These are phyloP conservation scores for Rhizopus arrhizus DNA, from an alignment of 371 early-diverging fungal genomes.

Conservation along the genomic window DNA sequence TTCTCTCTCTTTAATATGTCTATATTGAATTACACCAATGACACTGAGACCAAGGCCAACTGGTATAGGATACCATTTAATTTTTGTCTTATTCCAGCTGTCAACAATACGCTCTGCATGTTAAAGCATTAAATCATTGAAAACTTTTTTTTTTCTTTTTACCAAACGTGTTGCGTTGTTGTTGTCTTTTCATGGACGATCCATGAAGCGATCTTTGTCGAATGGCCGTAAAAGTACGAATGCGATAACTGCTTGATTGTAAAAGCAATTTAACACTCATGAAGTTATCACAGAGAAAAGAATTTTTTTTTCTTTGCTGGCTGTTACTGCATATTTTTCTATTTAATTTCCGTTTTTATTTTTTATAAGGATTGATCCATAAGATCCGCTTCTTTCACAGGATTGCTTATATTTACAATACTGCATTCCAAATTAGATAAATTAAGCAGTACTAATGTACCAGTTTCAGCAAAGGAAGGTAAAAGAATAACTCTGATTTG, in stretches of 20 bases:
- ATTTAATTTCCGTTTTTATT: conserved; percentile 2
- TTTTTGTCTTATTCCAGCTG: conserved; percentile 61
- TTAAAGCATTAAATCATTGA: neutral
- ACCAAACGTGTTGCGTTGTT: neutral
- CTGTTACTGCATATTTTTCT: neutral
- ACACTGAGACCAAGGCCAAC: conserved; percentile 79
- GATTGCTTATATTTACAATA: conserved; percentile 42
- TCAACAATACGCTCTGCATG: conserved; percentile 30
- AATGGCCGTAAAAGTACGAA: neutral
- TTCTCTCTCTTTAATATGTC: conserved; percentile 49
- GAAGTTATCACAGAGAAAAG: neutral
- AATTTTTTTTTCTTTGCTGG: neutral
- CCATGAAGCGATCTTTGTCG: neutral
- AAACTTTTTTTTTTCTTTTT: conserved; percentile 1
- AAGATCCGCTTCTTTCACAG: conserved; percentile 4
- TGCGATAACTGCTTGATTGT: neutral
- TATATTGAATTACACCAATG: conserved; percentile 70
- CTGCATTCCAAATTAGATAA: conserved; percentile 63
- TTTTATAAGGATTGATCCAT: conserved; percentile 20
- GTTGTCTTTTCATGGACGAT: neutral
- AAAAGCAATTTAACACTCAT: neutral
- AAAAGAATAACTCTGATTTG: conserved; percentile 64
- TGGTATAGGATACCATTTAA: conserved; percentile 79
- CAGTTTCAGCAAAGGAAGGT: conserved; percentile 66
- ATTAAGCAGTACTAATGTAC: conserved; percentile 67